phyloP scores from a whole-genome alignment of 768 basidiomycete genomes.

The Termitomyces sp. region DNA sequence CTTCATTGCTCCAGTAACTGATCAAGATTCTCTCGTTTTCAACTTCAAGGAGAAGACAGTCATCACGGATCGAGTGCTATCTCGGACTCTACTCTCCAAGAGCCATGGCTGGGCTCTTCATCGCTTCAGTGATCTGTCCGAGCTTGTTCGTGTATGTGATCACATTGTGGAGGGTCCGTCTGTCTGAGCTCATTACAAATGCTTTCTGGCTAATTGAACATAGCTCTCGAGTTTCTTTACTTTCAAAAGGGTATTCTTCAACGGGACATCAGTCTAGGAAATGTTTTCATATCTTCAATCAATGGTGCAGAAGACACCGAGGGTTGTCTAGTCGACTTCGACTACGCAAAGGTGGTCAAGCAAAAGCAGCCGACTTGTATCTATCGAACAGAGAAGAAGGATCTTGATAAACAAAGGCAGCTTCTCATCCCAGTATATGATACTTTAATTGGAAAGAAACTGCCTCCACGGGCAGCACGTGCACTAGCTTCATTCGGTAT shows the following conservation, averaged over 20 bases:
- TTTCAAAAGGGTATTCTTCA: not conserved
- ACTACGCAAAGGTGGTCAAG: not conserved
- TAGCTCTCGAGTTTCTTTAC: not conserved
- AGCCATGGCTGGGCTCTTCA: too few relatives aligned
- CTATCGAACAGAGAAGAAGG: not conserved
- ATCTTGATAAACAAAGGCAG: not conserved
- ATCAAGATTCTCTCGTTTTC: not conserved
- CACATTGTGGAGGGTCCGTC: not conserved
- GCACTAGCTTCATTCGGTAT: not conserved
- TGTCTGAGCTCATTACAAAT: not conserved
- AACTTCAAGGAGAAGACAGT: too few relatives aligned
- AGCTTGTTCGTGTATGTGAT: too few relatives aligned
- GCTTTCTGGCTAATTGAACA: not conserved
- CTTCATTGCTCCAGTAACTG: not conserved
- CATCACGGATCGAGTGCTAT: too few relatives aligned
- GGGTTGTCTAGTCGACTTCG: not conserved
- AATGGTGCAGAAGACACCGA: not conserved
- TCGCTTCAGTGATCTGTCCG: too few relatives aligned
- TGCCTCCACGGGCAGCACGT: not conserved
- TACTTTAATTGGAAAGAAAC: not conserved
- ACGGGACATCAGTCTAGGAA: not conserved
- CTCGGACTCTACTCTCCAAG: too few relatives aligned
- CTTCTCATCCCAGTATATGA: not conserved
- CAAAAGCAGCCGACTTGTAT: not conserved
- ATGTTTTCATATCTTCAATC: not conserved